Evolutionary conservation across 2,329 filamentous ascomycete genomes (phyloP).

Genomic region (Arthroderma uncinatum): DNA sequence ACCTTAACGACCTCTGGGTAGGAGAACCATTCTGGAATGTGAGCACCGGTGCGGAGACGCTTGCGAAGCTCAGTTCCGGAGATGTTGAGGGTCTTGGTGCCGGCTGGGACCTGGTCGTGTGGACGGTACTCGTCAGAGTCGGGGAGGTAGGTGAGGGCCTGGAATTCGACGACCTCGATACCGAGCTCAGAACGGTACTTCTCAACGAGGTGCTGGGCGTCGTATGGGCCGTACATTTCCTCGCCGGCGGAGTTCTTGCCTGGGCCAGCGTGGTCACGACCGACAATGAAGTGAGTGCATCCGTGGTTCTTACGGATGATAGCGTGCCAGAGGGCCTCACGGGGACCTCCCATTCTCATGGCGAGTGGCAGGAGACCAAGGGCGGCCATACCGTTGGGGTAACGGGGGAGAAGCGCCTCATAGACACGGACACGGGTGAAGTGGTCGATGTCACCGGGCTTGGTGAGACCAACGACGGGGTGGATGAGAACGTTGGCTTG

Average conservation of each 20-base stretch:
- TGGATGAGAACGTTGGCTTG: conserved; percentile 99
- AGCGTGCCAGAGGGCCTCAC: conserved; percentile 98
- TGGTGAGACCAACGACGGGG: conserved; percentile 94
- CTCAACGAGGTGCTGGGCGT: conserved; percentile 91
- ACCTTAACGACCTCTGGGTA: conserved; percentile 98
- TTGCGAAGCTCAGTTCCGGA: conserved; percentile 83
- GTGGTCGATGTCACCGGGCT: conserved; percentile 98
- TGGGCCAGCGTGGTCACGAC: conserved; percentile 93
- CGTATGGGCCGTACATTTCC: conserved; percentile 97
- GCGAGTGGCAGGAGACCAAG: conserved; percentile 88
- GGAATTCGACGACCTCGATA: conserved; percentile 98
- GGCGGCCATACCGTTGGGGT: conserved; percentile 98
- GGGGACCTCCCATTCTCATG: conserved; percentile 98
- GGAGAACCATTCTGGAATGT: conserved; percentile 99
- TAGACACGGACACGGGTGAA: conserved; percentile 98
- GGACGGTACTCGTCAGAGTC: conserved; percentile 95
- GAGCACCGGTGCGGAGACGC: conserved; percentile 78
- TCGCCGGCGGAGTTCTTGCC: conserved; percentile 96
- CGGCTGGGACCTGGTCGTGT: conserved; percentile 74
- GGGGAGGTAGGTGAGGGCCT: conserved; percentile 98
- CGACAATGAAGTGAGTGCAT: conserved; percentile 97
- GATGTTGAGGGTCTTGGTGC: conserved; percentile 77
- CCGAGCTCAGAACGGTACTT: conserved; percentile 94
- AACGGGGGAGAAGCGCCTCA: conserved; percentile 88
- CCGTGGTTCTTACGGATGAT: conserved; percentile 99